Evolutionary conservation across 2,329 filamentous ascomycete genomes (phyloP).

Genomic region (Pyricularia sp.): DNA sequence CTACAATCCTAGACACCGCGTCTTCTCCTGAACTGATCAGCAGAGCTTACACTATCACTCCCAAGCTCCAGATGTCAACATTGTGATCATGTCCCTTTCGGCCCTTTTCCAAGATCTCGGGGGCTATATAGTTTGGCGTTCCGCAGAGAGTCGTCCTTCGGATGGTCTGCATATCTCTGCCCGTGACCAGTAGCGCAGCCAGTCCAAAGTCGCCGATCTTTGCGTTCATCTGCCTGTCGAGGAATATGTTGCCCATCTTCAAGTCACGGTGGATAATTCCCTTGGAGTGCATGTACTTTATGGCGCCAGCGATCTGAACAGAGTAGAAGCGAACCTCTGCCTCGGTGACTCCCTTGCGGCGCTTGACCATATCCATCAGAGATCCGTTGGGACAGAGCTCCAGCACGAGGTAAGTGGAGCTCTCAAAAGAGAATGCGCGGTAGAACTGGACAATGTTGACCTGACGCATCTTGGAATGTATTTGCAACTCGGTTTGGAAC

Average conservation of each 20-base stretch:
- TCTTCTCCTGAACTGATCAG: not conserved
- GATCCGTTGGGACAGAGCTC: constrained; percentile 94
- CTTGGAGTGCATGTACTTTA: constrained; percentile 95
- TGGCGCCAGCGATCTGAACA: constrained; percentile 89
- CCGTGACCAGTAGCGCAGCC: constrained; percentile 82
- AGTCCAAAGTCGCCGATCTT: constrained; percentile 97
- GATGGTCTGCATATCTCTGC: constrained; percentile 76
- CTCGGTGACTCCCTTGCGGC: constrained; percentile 80
- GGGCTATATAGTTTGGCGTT: constrained; percentile 96
- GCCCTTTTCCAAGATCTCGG: constrained; percentile 89
- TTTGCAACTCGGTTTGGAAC: constrained; percentile 82
- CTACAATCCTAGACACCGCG: not conserved
- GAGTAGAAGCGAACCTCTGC: constrained; percentile 91
- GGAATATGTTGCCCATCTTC: constrained; percentile 96
- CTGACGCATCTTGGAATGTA: constrained; percentile 96
- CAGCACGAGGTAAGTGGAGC: constrained; percentile 85
- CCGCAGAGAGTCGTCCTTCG: constrained; percentile 90
- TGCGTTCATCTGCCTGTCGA: constrained; percentile 91
- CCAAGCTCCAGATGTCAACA: constrained; percentile 96
- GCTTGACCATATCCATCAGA: constrained; percentile 95
- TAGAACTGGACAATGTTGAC: constrained; percentile 94
- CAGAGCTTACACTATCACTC: constrained; percentile 75
- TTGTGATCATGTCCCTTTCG: constrained; percentile 95
- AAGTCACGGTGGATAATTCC: constrained; percentile 95
- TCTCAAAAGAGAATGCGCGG: constrained; percentile 82